Evolutionary conservation across 805 yeast genomes (phyloP), one percentile per base, ranked within the genome.

Genomic region (Teunomyces panamensis): DNA sequence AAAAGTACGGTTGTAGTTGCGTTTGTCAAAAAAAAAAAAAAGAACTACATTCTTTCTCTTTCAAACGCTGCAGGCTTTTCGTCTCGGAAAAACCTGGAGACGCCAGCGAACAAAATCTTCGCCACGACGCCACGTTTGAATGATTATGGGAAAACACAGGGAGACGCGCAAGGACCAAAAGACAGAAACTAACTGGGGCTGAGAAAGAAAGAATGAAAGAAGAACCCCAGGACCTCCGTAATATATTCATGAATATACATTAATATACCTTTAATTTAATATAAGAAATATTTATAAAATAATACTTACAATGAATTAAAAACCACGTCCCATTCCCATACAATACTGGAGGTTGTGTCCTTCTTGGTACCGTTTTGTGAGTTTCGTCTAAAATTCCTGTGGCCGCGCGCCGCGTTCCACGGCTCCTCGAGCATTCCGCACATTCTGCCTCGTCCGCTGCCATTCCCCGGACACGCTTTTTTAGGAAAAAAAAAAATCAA

Each of bases 381-480:
- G 34, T 32, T 20, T 35, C 39, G 39, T 35, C 41, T 37, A 37
- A 37, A n/a, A 13, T 37, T 20, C 5, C 30, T 37, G 39, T 11
- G 7, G 39, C n/a, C 5, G 39, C 39, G n/a, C 39, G 39, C 39
- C 39, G 27, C 39, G 26, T 10, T 35, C 24, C 24, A 2, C 6
- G 24, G 39, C 20, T 20, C n/a, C 39, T 35, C 39, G 39, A 35
- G 39, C 28, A 35, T 35, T 16, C 26, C 28, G 39, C 13, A 20
- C 24, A 4, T 10, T 24, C n/a, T 26, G 34, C 39, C 26, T 36
- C 10, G 27, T 20, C 27, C 39, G 26, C 27, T 16, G 27, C 39
- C 39, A 20, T 37, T 37, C 41, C 41, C 41, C 41, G 27, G 41
- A 37, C 30, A 37, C 41, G 41, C 41, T 9, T 37, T 37, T 37